Evolutionary conservation across 2,329 filamentous ascomycete species (phyloP).

Genomic region (Penicillium sclerotigenum): DNA sequence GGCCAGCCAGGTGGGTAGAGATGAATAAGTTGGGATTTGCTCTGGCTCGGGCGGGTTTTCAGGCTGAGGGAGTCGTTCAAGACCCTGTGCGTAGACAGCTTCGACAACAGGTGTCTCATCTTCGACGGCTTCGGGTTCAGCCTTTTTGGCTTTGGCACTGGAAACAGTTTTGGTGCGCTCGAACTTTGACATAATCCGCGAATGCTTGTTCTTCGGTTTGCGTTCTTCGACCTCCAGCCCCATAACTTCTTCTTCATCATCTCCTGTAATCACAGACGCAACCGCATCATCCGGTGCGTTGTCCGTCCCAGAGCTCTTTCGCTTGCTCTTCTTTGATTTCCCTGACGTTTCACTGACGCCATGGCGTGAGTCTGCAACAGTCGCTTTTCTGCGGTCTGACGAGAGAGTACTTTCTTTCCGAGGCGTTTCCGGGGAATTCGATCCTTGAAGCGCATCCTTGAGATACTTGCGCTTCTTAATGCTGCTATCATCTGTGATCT

Average conservation of each 20-base stretch:
- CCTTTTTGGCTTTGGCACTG: constrained; percentile 16
- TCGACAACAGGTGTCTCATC: constrained; percentile 22
- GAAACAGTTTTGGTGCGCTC: constrained; percentile 33
- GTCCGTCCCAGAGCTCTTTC: constrained; percentile 27
- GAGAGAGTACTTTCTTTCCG: constrained; percentile 30
- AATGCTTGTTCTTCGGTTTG: constrained; percentile 33
- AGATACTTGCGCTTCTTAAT: constrained; percentile 26
- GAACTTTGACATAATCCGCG: constrained; percentile 40
- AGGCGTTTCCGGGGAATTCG: constrained; percentile 33
- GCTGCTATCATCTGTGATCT: constrained; percentile 31
- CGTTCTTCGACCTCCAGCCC: constrained; percentile 24
- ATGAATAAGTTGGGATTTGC: constrained; percentile 67
- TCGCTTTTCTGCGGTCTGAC: constrained; percentile 25
- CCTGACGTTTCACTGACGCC: constrained; percentile 22
- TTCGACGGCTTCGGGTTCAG: constrained; percentile 9
- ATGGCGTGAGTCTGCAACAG: constrained; percentile 24
- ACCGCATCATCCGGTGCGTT: constrained; percentile 12
- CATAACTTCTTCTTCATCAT: constrained; percentile 6
- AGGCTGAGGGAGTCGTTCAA: constrained; percentile 77
- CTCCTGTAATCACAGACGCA: constrained; percentile 28
- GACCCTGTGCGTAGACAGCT: constrained; percentile 49
- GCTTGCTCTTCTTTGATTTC: constrained; percentile 40
- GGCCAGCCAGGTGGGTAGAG: constrained; percentile 76
- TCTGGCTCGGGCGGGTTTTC: constrained; percentile 54
- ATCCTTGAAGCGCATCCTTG: constrained; percentile 23